Base-by-base conservation (phyloP, 129 eudicot genomes). In the Flaveria robusta region DNA sequence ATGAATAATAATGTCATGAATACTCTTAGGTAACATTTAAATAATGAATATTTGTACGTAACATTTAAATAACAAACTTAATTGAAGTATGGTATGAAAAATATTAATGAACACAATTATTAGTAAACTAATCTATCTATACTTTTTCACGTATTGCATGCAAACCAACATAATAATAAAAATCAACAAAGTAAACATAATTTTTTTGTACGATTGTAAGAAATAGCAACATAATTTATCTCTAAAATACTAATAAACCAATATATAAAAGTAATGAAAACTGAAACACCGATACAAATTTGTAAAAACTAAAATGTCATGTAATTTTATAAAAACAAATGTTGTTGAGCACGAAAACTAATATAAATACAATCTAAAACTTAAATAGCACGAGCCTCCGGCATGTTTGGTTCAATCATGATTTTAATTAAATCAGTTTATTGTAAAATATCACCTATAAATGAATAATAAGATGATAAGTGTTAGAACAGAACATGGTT, bases 321-420 rank as follows among this genome's bases (percentile, higher is more conserved):
- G 22, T 15, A 50, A 16, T 50, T 19, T 14, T 15, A 50, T 14
- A 50, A 50, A 8, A 7, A 50, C 9, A 50, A 50, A 8, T 50
- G 6, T 16, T 16, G 20, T 4, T 50, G 9, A 50, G 6, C 6
- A 19, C 8, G 20, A 50, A 16, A 15, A 7, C 5, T 15, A 50
- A 50, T 16, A 50, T 5, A 50, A 50, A 1, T 1, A 50, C 18
- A 50, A 50, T 50, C 22, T 0, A 50, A 50, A 18, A 50, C 3
- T 52, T n/a, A 54, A n/a, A 54, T 54, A 54, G 62, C 24, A 54
- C 22, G 62, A 54, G 62, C 62, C 4, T 54, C 62, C 3, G 62
- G 26, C 62, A 19, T 54, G 26, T 54, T 54, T n/a, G 26, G 62
- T 54, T 54, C 12, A 8, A 54, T 19, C 11, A 54, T 26, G 18